Evolutionary conservation across 1,284 basidiomycete genomes (phyloP).

Genomic region (Boletellus deceptivus): DNA sequence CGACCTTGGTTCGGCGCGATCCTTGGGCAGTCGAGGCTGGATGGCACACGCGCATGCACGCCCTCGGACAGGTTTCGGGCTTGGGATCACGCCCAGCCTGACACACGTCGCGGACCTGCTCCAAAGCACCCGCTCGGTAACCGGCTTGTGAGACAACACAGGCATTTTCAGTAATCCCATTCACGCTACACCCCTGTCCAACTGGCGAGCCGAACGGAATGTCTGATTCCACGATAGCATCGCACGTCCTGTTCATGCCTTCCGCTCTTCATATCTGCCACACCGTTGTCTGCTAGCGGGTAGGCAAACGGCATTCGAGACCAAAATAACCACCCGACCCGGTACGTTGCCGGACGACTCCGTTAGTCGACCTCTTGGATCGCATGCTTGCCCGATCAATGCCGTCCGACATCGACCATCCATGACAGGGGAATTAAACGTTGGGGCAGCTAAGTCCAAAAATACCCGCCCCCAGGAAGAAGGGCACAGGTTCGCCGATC

Average conservation of each 20-base stretch:
- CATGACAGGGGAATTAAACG: too few species aligned
- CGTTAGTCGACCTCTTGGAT: not conserved
- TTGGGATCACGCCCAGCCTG: too few species aligned
- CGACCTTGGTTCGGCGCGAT: not conserved
- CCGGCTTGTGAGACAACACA: not conserved
- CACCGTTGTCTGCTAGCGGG: not conserved
- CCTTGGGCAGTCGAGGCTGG: not conserved
- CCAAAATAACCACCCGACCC: conserved; percentile 1
- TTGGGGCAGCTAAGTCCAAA: too few species aligned
- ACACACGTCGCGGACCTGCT: too few species aligned
- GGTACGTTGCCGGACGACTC: not conserved
- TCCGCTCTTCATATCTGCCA: not conserved
- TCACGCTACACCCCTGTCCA: not conserved
- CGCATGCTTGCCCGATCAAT: too few species aligned
- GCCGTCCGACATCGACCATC: too few species aligned
- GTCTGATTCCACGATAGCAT: too few species aligned
- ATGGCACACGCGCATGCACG: not conserved
- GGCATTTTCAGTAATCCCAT: not conserved
- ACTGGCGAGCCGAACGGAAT: not conserved
- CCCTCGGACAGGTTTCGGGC: too few species aligned
- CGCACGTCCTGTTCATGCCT: not conserved
- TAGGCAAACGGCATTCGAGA: not conserved
- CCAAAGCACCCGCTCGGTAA: too few species aligned
- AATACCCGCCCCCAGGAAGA: too few species aligned
- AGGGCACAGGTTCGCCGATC: too few species aligned